Percentiles rank a stretch among this genome's conserved stretches.
phyloP scores from a whole-genome alignment of 441 rosid genomes.

The Erodium moschatum region DNA sequence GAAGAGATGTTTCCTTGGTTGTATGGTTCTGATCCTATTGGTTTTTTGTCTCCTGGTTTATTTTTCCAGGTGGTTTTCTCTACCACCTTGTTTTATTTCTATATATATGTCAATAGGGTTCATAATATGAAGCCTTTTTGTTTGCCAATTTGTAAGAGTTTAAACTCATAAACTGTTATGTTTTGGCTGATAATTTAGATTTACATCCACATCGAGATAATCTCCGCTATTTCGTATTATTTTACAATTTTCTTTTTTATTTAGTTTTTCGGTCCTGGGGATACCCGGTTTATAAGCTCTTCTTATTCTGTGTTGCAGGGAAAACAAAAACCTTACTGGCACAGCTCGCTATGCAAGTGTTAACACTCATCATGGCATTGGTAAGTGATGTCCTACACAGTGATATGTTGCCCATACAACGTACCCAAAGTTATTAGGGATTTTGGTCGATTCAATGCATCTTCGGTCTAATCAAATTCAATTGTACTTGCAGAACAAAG shows the following conservation, averaged over 20 bases:
- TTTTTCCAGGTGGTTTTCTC: too few species aligned
- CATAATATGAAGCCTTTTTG: neutral
- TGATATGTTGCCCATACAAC: conserved; percentile 19
- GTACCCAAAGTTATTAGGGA: neutral
- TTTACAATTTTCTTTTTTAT: neutral
- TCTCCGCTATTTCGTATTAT: neutral
- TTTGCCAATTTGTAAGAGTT: neutral
- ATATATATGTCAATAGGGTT: too few species aligned
- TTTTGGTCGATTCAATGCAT: neutral
- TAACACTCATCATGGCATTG: conserved; percentile 83
- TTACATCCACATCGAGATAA: neutral
- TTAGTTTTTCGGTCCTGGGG: neutral
- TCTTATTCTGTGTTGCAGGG: conserved; percentile 36
- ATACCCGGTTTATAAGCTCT: neutral
- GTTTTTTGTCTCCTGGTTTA: too few species aligned
- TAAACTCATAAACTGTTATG: neutral
- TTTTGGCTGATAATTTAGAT: neutral
- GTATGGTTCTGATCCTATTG: neutral
- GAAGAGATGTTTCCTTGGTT: conserved; percentile 2
- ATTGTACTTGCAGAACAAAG: conserved; percentile 59
- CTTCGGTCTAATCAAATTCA: conserved; percentile 20
- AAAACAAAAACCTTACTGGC: conserved; percentile 83
- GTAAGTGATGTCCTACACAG: conserved; percentile 33
- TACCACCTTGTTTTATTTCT: too few species aligned
- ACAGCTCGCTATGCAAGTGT: conserved; percentile 95